Evolutionary conservation across 305 asterid genomes (phyloP), one percentile per base, ranked within the genome.

Genomic region (Ilex paraguariensis): DNA sequence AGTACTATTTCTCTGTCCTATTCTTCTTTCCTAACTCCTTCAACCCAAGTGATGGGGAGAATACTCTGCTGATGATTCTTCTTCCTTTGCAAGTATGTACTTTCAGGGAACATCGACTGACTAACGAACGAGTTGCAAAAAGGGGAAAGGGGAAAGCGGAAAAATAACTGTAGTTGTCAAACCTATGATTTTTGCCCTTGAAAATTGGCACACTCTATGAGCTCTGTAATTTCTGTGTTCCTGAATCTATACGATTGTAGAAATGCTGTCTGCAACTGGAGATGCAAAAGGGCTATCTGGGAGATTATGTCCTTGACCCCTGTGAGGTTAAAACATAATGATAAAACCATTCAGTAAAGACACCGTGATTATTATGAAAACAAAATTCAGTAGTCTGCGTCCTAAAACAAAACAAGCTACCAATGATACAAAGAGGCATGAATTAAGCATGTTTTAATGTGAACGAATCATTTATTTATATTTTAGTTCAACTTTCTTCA

Each of bases 211-310:
- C 28, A 61, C 75, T 71, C 69, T 73, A 71, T 65, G 57, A 67
- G 63, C 72, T 66, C 75, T 69, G 51, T 59, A 56, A 64, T 60
- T 54, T 58, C 42, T 31, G 56, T 73, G 52, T 55, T 60, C 21
- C 62, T 31, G 51, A 28, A 57, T 57, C 79, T 86, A 84, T 60
- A 75, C 77, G 61, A 78, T 88, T 14, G 90, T 80, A 0, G 93
- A 63, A 66, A 78, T 67, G 73, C 85, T 71, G 72, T 78, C 70
- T 16, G 80, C 76, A 46, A 75, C 78, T 3, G 72, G 80, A 49
- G 84, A 59, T 17, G 82, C 85, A 17, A 88, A 88, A 9, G 90
- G 95, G 73, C 80, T 84, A 42, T 88, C 95, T 0, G 96, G 96
- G 53, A 88, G 98, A 73, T 74, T 70, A 39, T 64, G 70, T 72